Evolutionary conservation across 495 filamentous ascomycete species (phyloP), one percentile per base, ranked within the genome.

Genomic region (Margaritispora aquatica): DNA sequence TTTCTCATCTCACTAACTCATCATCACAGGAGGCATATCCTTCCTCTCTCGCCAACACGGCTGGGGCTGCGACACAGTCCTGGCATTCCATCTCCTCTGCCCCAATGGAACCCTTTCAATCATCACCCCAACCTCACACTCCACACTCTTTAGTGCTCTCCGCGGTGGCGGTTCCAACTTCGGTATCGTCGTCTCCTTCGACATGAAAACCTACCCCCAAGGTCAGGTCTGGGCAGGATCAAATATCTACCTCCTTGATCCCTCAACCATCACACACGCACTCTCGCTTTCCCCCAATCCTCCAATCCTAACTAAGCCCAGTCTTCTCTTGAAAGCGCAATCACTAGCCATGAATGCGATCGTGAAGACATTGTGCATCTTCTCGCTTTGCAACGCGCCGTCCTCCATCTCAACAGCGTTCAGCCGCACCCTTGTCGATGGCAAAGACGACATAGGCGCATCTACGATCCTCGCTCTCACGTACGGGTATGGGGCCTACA

Each of bases 121-220:
- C 46, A 80, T 75, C 34, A 81, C 78, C 52, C 58, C 58, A 2
- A 63, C 58, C 0, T 57, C 61, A 0, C 69, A 81, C 49, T 4
- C 72, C 0, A 81, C 86, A 44, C 67, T 86, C 5, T 84, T 71
- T 68, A 68, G 63, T 58, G 81, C 81, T 2, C 73, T 84, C 1
- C 84, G 83, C 46, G 83, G 81, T 4, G 80, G 82, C 19, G 58
- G 70, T 2, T 75, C 69, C 56, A 83, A 84, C 64, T 81, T 81
- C 59, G 81, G 80, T 1, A 74, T 84, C 24, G 76, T 84, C 3
- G 82, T 80, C 1, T 69, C 70, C 17, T 80, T 77, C 47, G 75
- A 81, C 36, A 51, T 66, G n/a, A 22, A 29, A 24, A 80, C 82
- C 0, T 80, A 80, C 51, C 67, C 73, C 1, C 66, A 68, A 22